Base-by-base conservation (phyloP, 75 land plant species). In the Picea sitchensis region DNA sequence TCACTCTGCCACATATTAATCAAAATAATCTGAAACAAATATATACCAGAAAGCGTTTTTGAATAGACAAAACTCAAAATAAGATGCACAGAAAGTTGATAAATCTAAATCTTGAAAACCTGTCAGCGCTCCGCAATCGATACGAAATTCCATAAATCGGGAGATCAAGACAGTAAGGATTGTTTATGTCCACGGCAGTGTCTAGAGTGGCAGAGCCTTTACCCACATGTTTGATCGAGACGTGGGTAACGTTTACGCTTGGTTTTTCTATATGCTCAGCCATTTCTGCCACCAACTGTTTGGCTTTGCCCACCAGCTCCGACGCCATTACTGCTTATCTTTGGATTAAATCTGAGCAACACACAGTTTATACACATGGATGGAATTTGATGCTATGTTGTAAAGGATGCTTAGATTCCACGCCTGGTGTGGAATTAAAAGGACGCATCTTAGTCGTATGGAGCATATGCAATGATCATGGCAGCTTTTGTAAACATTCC, bases 61-160 rank as follows among this genome's bases (percentile, higher is more conserved):
- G 31, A 17, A 73, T n/a, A 20, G 30, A 5, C 4, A 1, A 30
- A 20, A 73, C 4, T n/a, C 6, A 26, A 73, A 36, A 76, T 14
- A 59, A 7, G 14, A 1, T 0, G 4, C 79, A 32, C 14, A 26
- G 21, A 63, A 61, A 77, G 14, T 17, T 8, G 1, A 59, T 4
- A 17, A 59, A 59, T 17, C 1, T 6, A 1, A 59, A 9, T 1
- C 17, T 59, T 14, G 21, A 21, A 51, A 38, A 92, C 96, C 91
- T 90, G 90, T 82, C 85, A 36, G 81, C 88, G 80, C 92, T 86
- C 75, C 85, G 80, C 82, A 95, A 88, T 23, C 82, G 63, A 79
- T 91, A 95, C 14, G 92, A 79, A 89, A 95, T 86, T 82, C 91
- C 91, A 69, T 91, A 81, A 58, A 95, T 90, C 81, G 98, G 95